A percentile compares a stretch with the other conserved stretches of the same genome.
These are phyloP conservation scores for Citrullus colocynthis DNA, from an alignment of 306 rosid genomes.

Conservation along the genomic window DNA sequence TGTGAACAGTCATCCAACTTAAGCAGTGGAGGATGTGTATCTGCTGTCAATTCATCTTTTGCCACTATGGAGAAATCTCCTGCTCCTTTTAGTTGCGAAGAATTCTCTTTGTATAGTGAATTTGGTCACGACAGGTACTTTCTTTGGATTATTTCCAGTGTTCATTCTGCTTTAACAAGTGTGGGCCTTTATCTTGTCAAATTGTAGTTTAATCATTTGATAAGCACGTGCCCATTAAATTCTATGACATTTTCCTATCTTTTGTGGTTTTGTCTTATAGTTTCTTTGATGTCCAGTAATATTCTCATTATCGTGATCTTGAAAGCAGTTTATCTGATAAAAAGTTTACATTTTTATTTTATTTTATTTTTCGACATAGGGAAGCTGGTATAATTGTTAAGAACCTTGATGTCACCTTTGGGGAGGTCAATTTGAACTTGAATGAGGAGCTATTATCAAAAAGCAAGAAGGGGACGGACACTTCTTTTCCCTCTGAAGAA, in stretches of 20 bases:
- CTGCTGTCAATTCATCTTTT: conserved; percentile 41
- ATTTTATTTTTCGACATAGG: conserved; percentile 39
- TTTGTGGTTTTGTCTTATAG: not conserved
- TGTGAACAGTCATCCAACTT: conserved; percentile 55
- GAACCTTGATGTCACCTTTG: conserved; percentile 56
- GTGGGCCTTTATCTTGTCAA: not conserved
- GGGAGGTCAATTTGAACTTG: conserved; percentile 65
- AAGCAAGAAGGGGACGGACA: conserved; percentile 43
- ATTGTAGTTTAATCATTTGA: not conserved
- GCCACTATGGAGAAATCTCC: conserved; percentile 44
- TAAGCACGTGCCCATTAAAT: not conserved
- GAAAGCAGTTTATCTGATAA: not conserved
- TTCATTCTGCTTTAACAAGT: not conserved
- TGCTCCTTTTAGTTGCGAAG: conserved; percentile 67
- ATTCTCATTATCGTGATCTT: not conserved
- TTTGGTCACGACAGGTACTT: conserved; percentile 89
- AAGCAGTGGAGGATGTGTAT: conserved; percentile 41
- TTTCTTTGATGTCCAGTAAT: not conserved
- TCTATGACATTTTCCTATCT: not conserved
- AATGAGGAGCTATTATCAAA: conserved; percentile 57
- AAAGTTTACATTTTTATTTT: conserved; percentile 9
- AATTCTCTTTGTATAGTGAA: conserved; percentile 61
- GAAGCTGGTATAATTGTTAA: conserved; percentile 81
- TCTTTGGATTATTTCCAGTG: not conserved
- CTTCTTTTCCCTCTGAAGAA: conserved; percentile 38